phyloP scores from a whole-genome alignment of 768 basidiomycete genomes.

The Lentinula sp. region DNA sequence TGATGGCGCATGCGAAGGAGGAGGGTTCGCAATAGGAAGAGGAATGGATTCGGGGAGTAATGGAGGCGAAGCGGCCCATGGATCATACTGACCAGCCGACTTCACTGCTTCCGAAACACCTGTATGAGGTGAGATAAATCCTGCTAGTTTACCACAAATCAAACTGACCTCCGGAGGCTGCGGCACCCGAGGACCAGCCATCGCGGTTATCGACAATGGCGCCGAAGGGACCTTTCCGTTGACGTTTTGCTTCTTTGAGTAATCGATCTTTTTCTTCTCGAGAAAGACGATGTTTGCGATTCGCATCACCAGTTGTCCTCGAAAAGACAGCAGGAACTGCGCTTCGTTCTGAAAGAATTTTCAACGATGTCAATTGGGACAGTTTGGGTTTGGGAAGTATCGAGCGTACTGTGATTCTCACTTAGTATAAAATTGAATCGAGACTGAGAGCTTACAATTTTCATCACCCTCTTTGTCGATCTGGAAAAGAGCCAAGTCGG shows the following conservation, averaged over 20 bases:
- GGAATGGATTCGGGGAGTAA: not conserved
- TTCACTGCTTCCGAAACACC: conserved; percentile 67
- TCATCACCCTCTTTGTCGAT: conserved; percentile 80
- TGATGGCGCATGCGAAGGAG: conserved; percentile 17
- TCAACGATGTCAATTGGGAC: conserved; percentile 56
- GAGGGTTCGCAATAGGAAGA: not conserved
- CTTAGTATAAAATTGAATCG: not conserved
- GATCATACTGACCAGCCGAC: conserved; percentile 59
- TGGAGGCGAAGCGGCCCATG: conserved; percentile 36
- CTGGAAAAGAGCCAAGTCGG: conserved; percentile 71
- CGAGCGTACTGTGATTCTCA: conserved; percentile 45
- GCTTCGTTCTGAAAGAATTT: conserved; percentile 81
- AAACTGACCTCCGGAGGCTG: not conserved
- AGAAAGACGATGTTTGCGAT: conserved; percentile 37
- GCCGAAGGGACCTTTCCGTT: conserved; percentile 69
- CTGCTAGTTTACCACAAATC: not conserved
- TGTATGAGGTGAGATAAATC: conserved; percentile 15
- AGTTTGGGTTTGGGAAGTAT: conserved; percentile 40
- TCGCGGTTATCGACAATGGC: conserved; percentile 63
- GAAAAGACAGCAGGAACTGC: conserved; percentile 82
- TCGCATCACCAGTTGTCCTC: conserved; percentile 28
- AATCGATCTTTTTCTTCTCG: conserved; percentile 71
- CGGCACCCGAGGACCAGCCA: conserved; percentile 57
- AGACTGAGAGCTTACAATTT: conserved; percentile 37
- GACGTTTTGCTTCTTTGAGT: conserved; percentile 68